These are phyloP conservation scores for Lotmaria passim DNA, from an alignment of 208 protist genomes.

Conservation along the genomic window DNA sequence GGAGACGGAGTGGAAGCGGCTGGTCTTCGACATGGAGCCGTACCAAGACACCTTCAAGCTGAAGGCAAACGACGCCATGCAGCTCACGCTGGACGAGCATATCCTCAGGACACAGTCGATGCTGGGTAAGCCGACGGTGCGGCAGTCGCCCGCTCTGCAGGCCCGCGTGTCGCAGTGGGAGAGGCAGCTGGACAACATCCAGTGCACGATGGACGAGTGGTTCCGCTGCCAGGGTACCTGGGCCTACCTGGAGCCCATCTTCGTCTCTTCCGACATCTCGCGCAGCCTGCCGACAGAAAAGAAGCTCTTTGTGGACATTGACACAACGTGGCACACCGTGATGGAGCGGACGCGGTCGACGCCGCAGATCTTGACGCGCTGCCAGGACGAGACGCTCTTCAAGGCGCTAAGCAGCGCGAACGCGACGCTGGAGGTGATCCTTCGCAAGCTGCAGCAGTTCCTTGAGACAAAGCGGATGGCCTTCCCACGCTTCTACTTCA, in stretches of 20 bases:
- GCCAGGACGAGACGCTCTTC: conserved; percentile 93
- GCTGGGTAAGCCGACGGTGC: conserved; percentile 93
- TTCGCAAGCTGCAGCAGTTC: conserved; percentile 98
- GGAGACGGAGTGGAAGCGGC: conserved; percentile 94
- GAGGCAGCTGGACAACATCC: conserved; percentile 91
- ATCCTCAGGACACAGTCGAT: conserved; percentile 97
- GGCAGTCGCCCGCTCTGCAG: conserved; percentile 89
- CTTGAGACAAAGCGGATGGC: conserved; percentile 97
- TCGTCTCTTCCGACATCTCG: conserved; percentile 96
- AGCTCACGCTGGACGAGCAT: conserved; percentile 95
- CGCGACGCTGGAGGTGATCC: conserved; percentile 94
- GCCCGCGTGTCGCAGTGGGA: conserved; percentile 92
- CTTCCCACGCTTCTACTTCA: conserved; percentile 98
- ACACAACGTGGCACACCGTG: conserved; percentile 93
- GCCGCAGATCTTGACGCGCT: conserved; percentile 88
- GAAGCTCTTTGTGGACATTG: conserved; percentile 92
- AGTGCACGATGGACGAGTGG: conserved; percentile 96
- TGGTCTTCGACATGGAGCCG: conserved; percentile 93
- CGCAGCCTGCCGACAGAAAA: conserved; percentile 96
- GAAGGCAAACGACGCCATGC: conserved; percentile 93
- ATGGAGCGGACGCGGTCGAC: conserved; percentile 91
- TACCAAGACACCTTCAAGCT: conserved; percentile 95
- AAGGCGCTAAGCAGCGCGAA: conserved; percentile 92
- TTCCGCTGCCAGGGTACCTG: conserved; percentile 95
- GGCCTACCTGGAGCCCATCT: conserved; percentile 97